A percentile compares a stretch with the other conserved stretches of the same genome.
Conservation (phyloP, 176 grass and related monocot genomes). For the Alloteropsis semialata region DNA sequence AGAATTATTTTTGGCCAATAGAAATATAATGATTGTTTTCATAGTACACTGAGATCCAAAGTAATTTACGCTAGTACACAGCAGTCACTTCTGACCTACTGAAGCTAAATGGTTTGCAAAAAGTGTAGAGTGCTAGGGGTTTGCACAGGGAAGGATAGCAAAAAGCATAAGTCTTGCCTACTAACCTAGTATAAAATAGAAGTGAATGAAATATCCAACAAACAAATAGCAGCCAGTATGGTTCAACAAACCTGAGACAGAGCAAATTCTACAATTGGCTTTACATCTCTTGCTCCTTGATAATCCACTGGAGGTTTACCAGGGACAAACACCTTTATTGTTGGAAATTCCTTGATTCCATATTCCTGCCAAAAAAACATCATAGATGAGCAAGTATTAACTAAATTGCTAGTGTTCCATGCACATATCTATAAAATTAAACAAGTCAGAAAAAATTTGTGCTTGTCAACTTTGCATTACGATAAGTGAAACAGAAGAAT, state of each 20-base stretch:
- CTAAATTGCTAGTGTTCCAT: too few species aligned
- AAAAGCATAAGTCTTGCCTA: constrained; percentile 1
- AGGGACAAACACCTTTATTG: constrained; percentile 92
- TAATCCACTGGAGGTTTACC: constrained; percentile 95
- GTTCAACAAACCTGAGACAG: constrained; percentile 67
- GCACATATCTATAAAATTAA: not conserved
- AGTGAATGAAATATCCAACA: not conserved
- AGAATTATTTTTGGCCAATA: constrained; percentile 12
- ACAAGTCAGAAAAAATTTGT: not conserved
- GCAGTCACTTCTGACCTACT: not conserved
- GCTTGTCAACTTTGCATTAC: not conserved
- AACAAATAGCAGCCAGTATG: constrained; percentile 7
- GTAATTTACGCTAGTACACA: not conserved
- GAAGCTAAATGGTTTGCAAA: not conserved
- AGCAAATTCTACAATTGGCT: constrained; percentile 92
- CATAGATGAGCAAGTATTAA: not conserved
- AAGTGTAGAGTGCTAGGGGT: not conserved
- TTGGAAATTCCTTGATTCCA: constrained; percentile 92
- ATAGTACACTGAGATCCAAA: not conserved
- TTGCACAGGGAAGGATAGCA: not conserved
- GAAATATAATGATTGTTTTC: not conserved
- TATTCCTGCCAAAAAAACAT: constrained; percentile 62
- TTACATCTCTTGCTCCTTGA: constrained; percentile 92
- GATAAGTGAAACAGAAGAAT: too few species aligned
- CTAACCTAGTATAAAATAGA: not conserved